Evolutionary conservation across 2,329 filamentous ascomycete genomes (phyloP).

Genomic region (Elsinoe perseae): DNA sequence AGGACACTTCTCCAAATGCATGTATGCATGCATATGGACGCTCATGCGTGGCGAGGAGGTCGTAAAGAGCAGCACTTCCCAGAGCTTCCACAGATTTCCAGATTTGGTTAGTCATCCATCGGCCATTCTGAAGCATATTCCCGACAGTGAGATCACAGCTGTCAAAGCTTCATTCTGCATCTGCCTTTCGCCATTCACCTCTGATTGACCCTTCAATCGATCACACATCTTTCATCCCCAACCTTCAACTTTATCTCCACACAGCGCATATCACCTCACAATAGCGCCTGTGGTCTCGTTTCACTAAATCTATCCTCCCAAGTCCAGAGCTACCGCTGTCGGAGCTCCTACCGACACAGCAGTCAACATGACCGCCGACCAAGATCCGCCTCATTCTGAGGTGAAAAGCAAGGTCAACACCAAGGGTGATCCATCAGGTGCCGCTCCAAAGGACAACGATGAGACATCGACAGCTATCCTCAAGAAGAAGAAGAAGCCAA

Average conservation of each 20-base stretch:
- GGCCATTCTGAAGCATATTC: background rate
- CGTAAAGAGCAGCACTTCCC: background rate
- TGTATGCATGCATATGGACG: background rate
- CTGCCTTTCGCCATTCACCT: constrained; percentile 12
- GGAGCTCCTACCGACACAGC: constrained; percentile 3
- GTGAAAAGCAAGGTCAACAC: constrained; percentile 43
- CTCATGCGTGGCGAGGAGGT: background rate
- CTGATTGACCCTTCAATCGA: background rate
- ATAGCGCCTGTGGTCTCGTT: background rate
- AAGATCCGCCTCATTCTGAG: constrained; percentile 33
- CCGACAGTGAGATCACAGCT: constrained; percentile 15
- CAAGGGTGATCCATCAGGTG: constrained; percentile 76
- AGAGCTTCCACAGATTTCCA: constrained; percentile 10
- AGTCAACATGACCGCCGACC: constrained; percentile 43
- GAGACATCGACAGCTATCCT: constrained; percentile 93
- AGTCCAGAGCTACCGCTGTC: background rate
- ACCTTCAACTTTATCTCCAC: constrained; percentile 1
- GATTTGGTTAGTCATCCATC: constrained; percentile 8
- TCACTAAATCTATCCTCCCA: background rate
- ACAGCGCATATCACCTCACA: background rate
- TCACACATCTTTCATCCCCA: background rate
- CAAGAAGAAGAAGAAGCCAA: constrained; percentile 99
- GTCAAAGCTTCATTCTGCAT: constrained; percentile 13
- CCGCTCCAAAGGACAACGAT: constrained; percentile 80
- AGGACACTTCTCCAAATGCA: background rate